Base-by-base conservation (phyloP, 805 yeast species). In the Candida argentea region DNA sequence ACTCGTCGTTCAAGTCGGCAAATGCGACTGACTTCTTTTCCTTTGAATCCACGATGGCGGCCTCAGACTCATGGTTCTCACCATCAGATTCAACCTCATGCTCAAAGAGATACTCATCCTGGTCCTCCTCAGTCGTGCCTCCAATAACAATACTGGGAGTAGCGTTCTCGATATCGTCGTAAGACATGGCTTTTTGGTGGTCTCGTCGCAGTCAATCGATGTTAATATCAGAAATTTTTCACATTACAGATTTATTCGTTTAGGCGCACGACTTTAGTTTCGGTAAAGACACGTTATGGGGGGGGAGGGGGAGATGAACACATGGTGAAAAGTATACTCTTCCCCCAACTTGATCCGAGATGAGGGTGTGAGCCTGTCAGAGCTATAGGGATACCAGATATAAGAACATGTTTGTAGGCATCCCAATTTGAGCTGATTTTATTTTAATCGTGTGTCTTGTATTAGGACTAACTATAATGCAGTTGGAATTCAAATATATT, bases 121-220 rank as follows among this genome's bases (percentile, higher is more conserved):
- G n/a, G 22, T 35, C 41, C 17, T 54, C 62, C 22, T 60, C 67
- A 24, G 55, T 39, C 22, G 48, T 42, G n/a, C 72, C 67, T 12
- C 77, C 77, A 51, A 84, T 81, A 42, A 86, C 76, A 46, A 86
- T 77, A 51, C 78, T 82, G 25, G 95, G 95, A 42, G 76, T 77
- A 33, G 79, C 86, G 56, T 76, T 84, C 55, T 84, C 86, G 46
- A 84, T 67, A 61, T 84, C 87, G 53, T 68, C 80, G 62, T 61
- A 61, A 38, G 85, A 72, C 87, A 79, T 78, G n/a, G n/a, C n/a
- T n/a, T n/a, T n/a, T n/a, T n/a, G n/a, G n/a, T n/a, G n/a, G n/a
- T n/a, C n/a, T n/a, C n/a, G n/a, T n/a, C n/a, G n/a, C n/a, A n/a
- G n/a, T n/a, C n/a, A n/a, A n/a, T n/a, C n/a, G n/a, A n/a, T n/a